Evolutionary conservation across 2,329 filamentous ascomycete genomes (phyloP).

Genomic region (Aureobasidium namibiae): DNA sequence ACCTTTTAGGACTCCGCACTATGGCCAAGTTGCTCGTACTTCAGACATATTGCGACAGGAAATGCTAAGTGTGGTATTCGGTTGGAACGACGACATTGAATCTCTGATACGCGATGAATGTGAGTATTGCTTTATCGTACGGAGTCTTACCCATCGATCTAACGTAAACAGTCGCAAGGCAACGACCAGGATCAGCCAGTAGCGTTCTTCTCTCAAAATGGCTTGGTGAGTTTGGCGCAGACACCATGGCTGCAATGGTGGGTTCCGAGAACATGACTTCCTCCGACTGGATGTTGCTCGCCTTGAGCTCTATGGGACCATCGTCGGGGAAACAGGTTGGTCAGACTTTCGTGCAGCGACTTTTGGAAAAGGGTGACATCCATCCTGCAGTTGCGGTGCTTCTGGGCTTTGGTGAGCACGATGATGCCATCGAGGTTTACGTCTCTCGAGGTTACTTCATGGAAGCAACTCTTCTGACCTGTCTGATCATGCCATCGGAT

Average conservation of each 20-base stretch:
- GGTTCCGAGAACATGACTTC: constrained; percentile 79
- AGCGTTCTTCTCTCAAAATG: constrained; percentile 83
- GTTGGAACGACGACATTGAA: constrained; percentile 81
- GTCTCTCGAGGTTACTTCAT: constrained; percentile 84
- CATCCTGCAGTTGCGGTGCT: constrained; percentile 90
- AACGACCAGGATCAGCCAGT: constrained; percentile 64
- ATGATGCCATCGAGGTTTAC: constrained; percentile 94
- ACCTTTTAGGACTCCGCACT: constrained; percentile 64
- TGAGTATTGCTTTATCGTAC: constrained; percentile 27
- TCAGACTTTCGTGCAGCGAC: constrained; percentile 79
- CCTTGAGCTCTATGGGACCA: constrained; percentile 74
- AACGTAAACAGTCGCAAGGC: constrained; percentile 49
- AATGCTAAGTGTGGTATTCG: constrained; percentile 91
- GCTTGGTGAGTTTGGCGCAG: constrained; percentile 77
- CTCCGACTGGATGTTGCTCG: constrained; percentile 94
- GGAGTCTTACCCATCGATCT: constrained; percentile 15
- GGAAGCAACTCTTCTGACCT: constrained; percentile 85
- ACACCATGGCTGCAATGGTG: constrained; percentile 69
- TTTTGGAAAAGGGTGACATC: constrained; percentile 82
- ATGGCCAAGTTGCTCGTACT: constrained; percentile 33
- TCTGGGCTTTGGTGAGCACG: constrained; percentile 82
- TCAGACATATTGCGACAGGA: constrained; percentile 73
- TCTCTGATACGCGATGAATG: constrained; percentile 76
- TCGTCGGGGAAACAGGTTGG: constrained; percentile 81
- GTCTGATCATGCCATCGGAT: constrained; percentile 70